These are phyloP conservation scores for Paecilomyces formosus DNA, from an alignment of 2,329 filamentous ascomycete species.

Conservation along the genomic window DNA sequence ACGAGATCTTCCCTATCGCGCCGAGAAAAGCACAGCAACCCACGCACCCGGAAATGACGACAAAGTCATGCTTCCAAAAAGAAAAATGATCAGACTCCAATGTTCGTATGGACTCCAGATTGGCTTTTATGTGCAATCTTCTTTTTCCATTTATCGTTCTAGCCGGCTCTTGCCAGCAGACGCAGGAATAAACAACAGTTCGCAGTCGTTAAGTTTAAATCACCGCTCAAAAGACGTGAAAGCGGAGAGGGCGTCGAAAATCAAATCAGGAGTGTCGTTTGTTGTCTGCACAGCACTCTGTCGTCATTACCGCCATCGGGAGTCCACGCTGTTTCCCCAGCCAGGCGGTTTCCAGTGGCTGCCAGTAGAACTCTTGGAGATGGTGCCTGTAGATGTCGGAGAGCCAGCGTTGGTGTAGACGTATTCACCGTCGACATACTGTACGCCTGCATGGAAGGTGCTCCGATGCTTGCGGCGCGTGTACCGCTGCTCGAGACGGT, in stretches of 20 bases:
- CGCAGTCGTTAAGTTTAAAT: not conserved
- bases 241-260: not conserved
- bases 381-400: constrained; percentile 26
- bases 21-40: not conserved
- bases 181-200: not conserved
- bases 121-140: not conserved
- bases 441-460: constrained; percentile 79
- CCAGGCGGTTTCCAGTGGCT: constrained; percentile 23
- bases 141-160: not conserved
- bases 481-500: constrained; percentile 92
- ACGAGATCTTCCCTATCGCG: not conserved
- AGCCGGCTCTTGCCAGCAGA: not conserved
- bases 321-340: constrained; percentile 20
- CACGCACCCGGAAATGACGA: not conserved
- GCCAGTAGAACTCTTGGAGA: constrained; percentile 33
- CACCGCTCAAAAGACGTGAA: not conserved
- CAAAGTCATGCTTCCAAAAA: not conserved
- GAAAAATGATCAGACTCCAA: not conserved
- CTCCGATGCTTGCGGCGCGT: constrained; percentile 83
- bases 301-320: constrained; percentile 18
- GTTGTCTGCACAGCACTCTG: not conserved
- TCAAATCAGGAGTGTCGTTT: not conserved
- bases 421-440: constrained; percentile 95
- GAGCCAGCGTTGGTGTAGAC: constrained; percentile 52
- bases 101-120: not conserved